phyloP scores from a whole-genome alignment of 495 filamentous ascomycete genomes.

The Chaetomium tenue region DNA sequence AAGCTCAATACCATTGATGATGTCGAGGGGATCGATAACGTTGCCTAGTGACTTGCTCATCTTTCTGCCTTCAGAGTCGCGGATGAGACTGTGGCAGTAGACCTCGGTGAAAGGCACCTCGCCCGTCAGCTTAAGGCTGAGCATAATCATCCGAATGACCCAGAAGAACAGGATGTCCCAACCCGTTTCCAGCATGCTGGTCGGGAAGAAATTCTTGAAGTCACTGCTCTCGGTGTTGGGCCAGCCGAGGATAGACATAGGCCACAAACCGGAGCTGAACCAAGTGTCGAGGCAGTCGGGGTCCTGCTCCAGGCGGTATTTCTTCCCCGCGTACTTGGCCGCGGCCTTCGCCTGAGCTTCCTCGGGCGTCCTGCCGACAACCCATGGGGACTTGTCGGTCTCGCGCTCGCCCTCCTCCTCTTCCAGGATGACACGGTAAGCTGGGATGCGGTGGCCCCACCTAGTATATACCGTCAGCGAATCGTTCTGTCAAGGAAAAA shows the following conservation, averaged over 20 bases:
- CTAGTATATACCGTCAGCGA: conserved; percentile 8
- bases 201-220: conserved; percentile 69
- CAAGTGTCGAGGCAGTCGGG: conserved; percentile 79
- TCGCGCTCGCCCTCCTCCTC: conserved; percentile 56
- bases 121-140: conserved; percentile 72
- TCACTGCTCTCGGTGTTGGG: conserved; percentile 62
- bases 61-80: conserved; percentile 76
- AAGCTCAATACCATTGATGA: conserved; percentile 70
- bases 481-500: neutral
- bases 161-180: conserved; percentile 89
- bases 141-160: conserved; percentile 82
- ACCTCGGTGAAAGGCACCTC: conserved; percentile 70
- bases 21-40: conserved; percentile 77
- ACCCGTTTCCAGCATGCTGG: conserved; percentile 72
- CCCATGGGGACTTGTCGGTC: conserved; percentile 56
- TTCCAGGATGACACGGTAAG: conserved; percentile 69
- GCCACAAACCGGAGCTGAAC: conserved; percentile 81
- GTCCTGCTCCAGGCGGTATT: conserved; percentile 63
- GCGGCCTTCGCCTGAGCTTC: conserved; percentile 36
- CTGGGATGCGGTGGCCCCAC: conserved; percentile 78
- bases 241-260: conserved; percentile 81
- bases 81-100: conserved; percentile 65
- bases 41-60: conserved; percentile 86
- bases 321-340: conserved; percentile 63
- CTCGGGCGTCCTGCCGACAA: conserved; percentile 58